Base-by-base conservation (phyloP, 164 flowering plant genomes). In the Aristolochia contorta region DNA sequence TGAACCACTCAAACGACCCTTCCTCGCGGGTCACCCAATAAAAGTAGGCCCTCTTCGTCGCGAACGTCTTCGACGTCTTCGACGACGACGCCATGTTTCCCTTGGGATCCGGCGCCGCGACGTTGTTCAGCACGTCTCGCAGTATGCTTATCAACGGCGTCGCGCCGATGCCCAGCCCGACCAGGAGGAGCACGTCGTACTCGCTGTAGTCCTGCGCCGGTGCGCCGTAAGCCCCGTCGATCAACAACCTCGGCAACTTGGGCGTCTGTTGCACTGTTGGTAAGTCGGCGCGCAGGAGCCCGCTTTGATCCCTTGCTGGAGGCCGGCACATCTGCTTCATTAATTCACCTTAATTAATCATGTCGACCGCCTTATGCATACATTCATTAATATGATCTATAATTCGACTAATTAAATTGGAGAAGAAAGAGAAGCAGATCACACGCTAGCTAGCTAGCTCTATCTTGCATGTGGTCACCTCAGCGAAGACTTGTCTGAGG, bases 91-190 rank as follows among this genome's bases (percentile, higher is more conserved):
- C n/a, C n/a, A n/a, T n/a, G n/a, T n/a, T n/a, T n/a, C n/a, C n/a
- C n/a, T n/a, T n/a, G n/a, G n/a, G n/a, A n/a, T n/a, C n/a, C n/a
- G n/a, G n/a, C n/a, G n/a, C n/a, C n/a, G n/a, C n/a, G n/a, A 84
- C 74, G 79, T 87, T 82, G 74, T 78, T 79, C 25, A 84, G 75
- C 14, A 91, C 80, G 78, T 91, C 97, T 68, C 84, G 88, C 0
- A 91, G 70, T 1, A 91, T 85, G 72, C 97, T 91, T 37, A 91
- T 79, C 86, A 88, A 82, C 0, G 97, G 97, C 0, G 97, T 91
- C 0, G 96, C 97, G 0, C 97, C 97, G 8, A 88, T 88, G 3
- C 97, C 97, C 0, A 88, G 76, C 32, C 97, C 97, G 33, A 91
- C 96, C 54, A 91, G 75, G 50, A 84, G 76, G 32, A 84, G 76